Percentiles rank a stretch among this genome's conserved stretches.
These are phyloP conservation scores for Agroathelia rolfsii DNA, from an alignment of 1,284 basidiomycete species.

Conservation along the genomic window DNA sequence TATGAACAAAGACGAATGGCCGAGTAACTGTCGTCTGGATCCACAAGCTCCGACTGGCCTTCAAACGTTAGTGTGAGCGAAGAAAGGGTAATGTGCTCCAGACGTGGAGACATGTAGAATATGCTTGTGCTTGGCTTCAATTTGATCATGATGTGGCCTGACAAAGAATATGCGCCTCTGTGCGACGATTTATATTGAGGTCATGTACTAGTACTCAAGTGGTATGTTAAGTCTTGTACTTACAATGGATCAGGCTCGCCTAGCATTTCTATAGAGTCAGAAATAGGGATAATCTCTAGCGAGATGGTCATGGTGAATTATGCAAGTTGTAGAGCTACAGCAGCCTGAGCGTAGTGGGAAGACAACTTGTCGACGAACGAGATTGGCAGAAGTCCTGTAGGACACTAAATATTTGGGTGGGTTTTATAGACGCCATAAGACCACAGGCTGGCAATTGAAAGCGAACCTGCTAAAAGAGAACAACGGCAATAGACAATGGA, in stretches of 20 bases:
- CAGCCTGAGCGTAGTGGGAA: slow-evolving; percentile 6
- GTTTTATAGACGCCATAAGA: no score
- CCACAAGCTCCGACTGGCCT: slow-evolving; percentile 61
- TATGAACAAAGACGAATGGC: slow-evolving; percentile 56
- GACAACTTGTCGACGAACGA: no score
- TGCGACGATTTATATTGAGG: slow-evolving; percentile 6
- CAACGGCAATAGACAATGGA: no score
- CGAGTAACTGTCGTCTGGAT: slow-evolving; percentile 48
- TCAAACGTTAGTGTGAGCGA: slow-evolving; percentile 67
- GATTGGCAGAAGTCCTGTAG: no score
- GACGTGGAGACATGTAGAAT: slow-evolving; percentile 36
- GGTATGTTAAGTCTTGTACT: slow-evolving; percentile 23
- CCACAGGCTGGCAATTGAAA: no score
- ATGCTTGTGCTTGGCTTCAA: slow-evolving; percentile 39
- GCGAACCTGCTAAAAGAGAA: no score
- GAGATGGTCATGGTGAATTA: slow-evolving; percentile 45
- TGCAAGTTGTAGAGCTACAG: slow-evolving; percentile 11
- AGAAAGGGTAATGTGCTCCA: slow-evolving; percentile 42
- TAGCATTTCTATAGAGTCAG: slow-evolving; percentile 50
- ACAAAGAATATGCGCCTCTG: slow-evolving; percentile 69
- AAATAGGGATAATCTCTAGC: slow-evolving; percentile 47
- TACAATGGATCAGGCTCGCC: slow-evolving; percentile 58
- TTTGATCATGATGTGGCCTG: slow-evolving; percentile 58
- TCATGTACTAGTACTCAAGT: no score
- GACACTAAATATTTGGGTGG: no score